A percentile compares a stretch with the other conserved stretches of the same genome.
Evolutionary conservation across 73 alveolate species (phyloP).

Genomic region (Paramecium biaurelia): DNA sequence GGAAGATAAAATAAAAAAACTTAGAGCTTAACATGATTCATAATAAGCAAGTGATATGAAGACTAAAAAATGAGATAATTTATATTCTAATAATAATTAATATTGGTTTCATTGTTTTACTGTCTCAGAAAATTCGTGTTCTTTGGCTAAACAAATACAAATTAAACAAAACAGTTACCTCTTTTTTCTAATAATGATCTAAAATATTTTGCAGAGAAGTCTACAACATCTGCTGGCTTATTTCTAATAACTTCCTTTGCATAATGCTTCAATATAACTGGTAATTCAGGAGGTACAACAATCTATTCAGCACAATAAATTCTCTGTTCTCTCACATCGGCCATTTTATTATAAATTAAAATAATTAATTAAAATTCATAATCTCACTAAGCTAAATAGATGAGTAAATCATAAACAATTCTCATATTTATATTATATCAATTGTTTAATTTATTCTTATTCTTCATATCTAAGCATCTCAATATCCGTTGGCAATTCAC

Average conservation of each 20-base stretch:
- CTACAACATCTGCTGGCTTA: conserved; percentile 81
- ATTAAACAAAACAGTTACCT: background rate
- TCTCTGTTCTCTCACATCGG: conserved; percentile 82
- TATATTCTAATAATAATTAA: background rate
- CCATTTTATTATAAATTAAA: conserved; percentile 67
- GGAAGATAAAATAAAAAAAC: background rate
- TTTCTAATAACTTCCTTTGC: conserved; percentile 89
- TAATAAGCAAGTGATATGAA: background rate
- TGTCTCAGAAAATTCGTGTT: conserved; percentile 19
- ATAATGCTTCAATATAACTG: conserved; percentile 81
- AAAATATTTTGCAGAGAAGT: conserved; percentile 87
- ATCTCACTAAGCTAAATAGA: background rate
- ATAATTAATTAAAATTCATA: background rate
- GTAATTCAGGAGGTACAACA: conserved; percentile 84
- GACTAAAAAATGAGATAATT: background rate
- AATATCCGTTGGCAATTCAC: background rate
- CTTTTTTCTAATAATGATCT: conserved; percentile 64
- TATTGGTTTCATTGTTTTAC: conserved; percentile 2
- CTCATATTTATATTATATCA: background rate
- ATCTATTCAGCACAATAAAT: conserved; percentile 91
- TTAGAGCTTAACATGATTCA: background rate
- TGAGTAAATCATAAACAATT: background rate
- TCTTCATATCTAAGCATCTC: too few relatives aligned
- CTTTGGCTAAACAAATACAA: conserved; percentile 4
- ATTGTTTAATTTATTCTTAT: too few relatives aligned